Conservation (phyloP, 2,329 filamentous ascomycete genomes). For the Dothiorella sarmentorum region DNA sequence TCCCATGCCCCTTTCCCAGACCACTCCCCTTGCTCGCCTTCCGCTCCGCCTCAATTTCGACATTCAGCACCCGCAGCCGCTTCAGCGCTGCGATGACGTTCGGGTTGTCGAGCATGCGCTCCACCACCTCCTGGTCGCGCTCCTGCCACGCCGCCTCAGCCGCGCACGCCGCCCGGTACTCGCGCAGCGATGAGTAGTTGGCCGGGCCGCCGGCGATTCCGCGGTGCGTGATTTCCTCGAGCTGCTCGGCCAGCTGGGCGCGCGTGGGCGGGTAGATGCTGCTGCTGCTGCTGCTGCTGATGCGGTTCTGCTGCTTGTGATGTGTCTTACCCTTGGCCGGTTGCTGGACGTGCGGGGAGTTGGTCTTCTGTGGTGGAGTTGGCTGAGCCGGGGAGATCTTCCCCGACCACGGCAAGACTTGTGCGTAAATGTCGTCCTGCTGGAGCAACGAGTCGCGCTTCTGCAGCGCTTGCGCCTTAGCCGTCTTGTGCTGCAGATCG, state of each 20-base stretch:
- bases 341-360: neutral
- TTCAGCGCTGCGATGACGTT: neutral
- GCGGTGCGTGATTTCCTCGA: conserved; percentile 15
- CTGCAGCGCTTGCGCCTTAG: neutral
- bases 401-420: neutral
- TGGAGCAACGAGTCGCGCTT: conserved; percentile 15
- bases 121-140: conserved; percentile 13
- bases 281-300: neutral
- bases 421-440: neutral
- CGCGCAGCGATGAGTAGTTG: neutral
- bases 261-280: neutral
- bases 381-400: too few relatives aligned
- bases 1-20: neutral
- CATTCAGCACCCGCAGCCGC: conserved; percentile 5
- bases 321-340: neutral
- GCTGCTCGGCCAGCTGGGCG: conserved; percentile 15
- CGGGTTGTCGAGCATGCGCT: conserved; percentile 17
- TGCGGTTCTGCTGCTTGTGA: neutral
- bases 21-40: conserved; percentile 3
- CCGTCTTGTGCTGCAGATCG: neutral
- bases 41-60: conserved; percentile 15
- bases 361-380: neutral
- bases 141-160: conserved; percentile 18
- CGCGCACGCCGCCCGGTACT: conserved; percentile 15
- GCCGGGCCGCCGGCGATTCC: conserved; percentile 12